phyloP scores from a whole-genome alignment of 345 rosid genomes.

The Ailanthus altissimus region DNA sequence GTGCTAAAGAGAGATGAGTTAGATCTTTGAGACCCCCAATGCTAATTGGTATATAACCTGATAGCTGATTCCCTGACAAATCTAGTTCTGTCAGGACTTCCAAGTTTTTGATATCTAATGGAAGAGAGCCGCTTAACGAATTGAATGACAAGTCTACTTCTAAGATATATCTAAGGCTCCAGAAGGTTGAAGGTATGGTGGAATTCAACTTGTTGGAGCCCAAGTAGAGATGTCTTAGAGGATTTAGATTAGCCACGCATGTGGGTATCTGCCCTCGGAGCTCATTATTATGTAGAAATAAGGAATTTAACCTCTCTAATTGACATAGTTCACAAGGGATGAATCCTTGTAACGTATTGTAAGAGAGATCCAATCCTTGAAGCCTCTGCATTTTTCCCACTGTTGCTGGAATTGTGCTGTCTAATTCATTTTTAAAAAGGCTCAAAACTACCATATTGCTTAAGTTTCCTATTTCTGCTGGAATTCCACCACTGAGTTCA shows the following conservation, averaged over 20 bases:
- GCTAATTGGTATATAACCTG: not conserved
- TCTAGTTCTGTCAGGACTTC: not conserved
- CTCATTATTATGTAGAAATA: not conserved
- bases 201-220: not conserved
- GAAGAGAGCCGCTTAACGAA: not conserved
- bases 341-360: not conserved
- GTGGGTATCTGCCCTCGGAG: not conserved
- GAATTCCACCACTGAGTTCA: slow-evolving; percentile 17
- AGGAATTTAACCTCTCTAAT: not conserved
- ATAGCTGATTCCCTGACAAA: slow-evolving; percentile 18
- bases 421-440: not conserved
- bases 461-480: slow-evolving; percentile 8
- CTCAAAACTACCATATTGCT: not conserved
- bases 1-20: not conserved
- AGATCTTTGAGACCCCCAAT: slow-evolving; percentile 1
- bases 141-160: slow-evolving; percentile 6
- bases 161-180: slow-evolving; percentile 12
- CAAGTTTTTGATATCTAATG: not conserved
- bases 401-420: slow-evolving; percentile 14
- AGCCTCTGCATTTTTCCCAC: slow-evolving; percentile 11
- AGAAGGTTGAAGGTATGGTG: not conserved
- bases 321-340: slow-evolving; percentile 2
- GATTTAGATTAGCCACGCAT: not conserved
- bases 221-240: not conserved
- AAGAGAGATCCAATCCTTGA: slow-evolving; percentile 1